Base-by-base conservation (phyloP, 805 yeast species). In the Teunomyces stri region DNA sequence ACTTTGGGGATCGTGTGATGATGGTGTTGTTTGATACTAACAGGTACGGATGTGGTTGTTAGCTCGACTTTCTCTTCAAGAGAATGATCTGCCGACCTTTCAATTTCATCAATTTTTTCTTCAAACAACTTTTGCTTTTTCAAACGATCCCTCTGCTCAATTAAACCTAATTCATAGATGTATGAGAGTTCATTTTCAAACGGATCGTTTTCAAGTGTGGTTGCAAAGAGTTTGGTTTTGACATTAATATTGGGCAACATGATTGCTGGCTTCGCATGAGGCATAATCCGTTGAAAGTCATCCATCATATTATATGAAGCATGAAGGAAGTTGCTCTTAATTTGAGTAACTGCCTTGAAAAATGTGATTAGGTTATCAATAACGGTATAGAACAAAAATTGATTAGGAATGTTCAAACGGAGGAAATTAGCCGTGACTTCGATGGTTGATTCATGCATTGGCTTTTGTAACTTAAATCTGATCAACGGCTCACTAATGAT, bases 131-230 rank as follows among this genome's bases (percentile, higher is more conserved):
- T 62, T 35, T 54, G 44, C 41, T 86, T 83, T 20, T 78, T 79
- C 10, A 79, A 43, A 51, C 96, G 72, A 44, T 73, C 69, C 52
- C 70, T 74, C 59, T 89, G 95, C 54, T 84, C 92, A n/a, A 73
- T 49, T 16, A 67, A 43, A 1, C 96, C 96, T 9, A 85, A 72
- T 54, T 84, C 84, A 57, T 77, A 82, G 22, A 85, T 79, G 57
- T 80, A 70, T 18, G 80, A 77, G 41, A 91, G 66, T 55, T 88
- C 84, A 6, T 82, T 72, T 64, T 92, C 98, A 62, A 91, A 90
- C 6, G 96, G 92, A 64, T 92, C 97, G 62, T 88, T 96, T 47
- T 88, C 96, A 52, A 90, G 73, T 20, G 85, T 75, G 33, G 90
- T 67, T 4, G 85, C 71, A 51, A 88, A 72, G 35, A 79, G 70